phyloP scores from a whole-genome alignment of 1,284 basidiomycete genomes.

The Cryptococcus wingfieldii region DNA sequence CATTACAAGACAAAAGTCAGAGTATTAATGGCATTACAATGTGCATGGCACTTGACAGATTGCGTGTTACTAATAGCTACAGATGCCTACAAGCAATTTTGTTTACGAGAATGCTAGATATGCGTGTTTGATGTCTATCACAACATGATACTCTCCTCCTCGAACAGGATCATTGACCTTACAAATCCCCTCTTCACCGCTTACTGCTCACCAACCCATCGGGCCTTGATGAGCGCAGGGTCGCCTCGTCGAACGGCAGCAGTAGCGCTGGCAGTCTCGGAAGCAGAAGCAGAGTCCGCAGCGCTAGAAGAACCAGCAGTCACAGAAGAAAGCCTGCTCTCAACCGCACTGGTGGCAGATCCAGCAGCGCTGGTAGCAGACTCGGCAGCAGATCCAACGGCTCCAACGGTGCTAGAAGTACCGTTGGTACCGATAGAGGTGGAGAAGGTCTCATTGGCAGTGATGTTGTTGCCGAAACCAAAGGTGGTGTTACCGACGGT shows the following conservation, averaged over 20 bases:
- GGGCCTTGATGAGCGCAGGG: slow-evolving; percentile 17
- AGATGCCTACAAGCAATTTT: neutral
- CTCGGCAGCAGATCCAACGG: neutral
- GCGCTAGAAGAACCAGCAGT: neutral
- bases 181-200: neutral
- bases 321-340: too few relatives aligned
- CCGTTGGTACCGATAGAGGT: neutral
- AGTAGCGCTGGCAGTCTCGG: slow-evolving; percentile 4
- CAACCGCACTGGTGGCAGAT: neutral
- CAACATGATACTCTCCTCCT: neutral
- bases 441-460: neutral
- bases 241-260: slow-evolving; percentile 2
- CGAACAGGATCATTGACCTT: neutral
- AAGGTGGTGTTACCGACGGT: slow-evolving; percentile 10
- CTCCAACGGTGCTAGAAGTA: neutral
- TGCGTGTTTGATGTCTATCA: neutral
- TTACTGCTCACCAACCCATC: slow-evolving; percentile 28
- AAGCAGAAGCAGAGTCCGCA: neutral
- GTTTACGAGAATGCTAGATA: neutral
- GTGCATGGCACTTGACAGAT: neutral
- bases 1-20: too few relatives aligned
- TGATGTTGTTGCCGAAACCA: neutral
- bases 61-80: neutral
- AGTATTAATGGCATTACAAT: too few relatives aligned
- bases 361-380: neutral